Evolutionary conservation across 2,329 filamentous ascomycete species (phyloP).

Genomic region (Emericellopsis cladophorae): DNA sequence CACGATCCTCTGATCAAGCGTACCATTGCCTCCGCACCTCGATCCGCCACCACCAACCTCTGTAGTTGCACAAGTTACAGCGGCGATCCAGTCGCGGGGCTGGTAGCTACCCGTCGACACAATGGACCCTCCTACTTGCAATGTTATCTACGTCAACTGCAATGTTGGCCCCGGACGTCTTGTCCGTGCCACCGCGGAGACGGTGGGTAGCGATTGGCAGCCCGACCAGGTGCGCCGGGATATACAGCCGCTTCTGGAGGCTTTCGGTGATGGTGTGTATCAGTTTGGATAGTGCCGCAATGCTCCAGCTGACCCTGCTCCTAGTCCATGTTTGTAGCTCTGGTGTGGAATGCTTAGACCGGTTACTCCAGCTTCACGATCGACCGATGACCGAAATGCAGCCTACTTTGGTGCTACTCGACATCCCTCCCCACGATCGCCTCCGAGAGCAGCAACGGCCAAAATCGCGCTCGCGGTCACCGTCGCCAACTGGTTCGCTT

Average conservation of each 20-base stretch:
- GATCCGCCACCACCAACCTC: too few species aligned
- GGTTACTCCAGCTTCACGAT: slow-evolving; percentile 39
- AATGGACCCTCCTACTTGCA: slow-evolving; percentile 45
- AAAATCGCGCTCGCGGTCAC: slow-evolving; percentile 7
- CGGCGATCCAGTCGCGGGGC: slow-evolving; percentile 46
- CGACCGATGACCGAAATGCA: slow-evolving; percentile 36
- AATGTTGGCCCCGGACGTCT: slow-evolving; percentile 33
- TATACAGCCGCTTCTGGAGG: slow-evolving; percentile 34
- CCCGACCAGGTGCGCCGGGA: slow-evolving; percentile 30
- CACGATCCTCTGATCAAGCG: too few species aligned
- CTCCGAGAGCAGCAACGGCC: slow-evolving; percentile 14
- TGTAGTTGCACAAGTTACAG: too few species aligned
- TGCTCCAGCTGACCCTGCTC: not conserved
- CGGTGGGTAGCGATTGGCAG: slow-evolving; percentile 13
- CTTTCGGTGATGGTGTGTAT: slow-evolving; percentile 39
- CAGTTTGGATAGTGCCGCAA: not conserved
- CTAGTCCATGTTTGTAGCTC: slow-evolving; percentile 42
- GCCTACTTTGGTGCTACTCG: slow-evolving; percentile 44
- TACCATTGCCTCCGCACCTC: too few species aligned
- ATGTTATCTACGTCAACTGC: slow-evolving; percentile 49
- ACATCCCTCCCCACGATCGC: slow-evolving; percentile 38
- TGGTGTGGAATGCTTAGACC: slow-evolving; percentile 39
- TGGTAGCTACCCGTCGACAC: slow-evolving; percentile 42
- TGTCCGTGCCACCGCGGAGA: slow-evolving; percentile 15
- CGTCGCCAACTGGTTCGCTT: slow-evolving; percentile 1